Percentiles rank a stretch among this genome's conserved stretches.
Conservation (phyloP, 768 basidiomycete species). For the Boletus coccyginus region DNA sequence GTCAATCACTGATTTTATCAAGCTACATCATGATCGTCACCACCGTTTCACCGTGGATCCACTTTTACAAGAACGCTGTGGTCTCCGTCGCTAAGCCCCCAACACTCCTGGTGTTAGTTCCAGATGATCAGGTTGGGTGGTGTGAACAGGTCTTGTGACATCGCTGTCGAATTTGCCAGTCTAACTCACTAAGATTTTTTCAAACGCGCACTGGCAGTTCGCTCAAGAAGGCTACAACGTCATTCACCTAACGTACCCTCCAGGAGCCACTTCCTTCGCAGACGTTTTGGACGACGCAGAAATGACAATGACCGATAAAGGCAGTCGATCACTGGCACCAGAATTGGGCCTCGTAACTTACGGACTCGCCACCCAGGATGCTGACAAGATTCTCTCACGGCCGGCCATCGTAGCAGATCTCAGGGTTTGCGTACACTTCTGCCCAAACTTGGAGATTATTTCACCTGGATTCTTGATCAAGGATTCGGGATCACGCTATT, state of each 20-base stretch:
- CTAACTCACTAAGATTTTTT: not conserved
- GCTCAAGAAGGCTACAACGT: conserved; percentile 41
- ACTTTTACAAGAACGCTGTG: conserved; percentile 28
- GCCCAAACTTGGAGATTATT: conserved; percentile 27
- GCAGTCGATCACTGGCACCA: not conserved
- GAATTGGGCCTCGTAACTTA: conserved; percentile 33
- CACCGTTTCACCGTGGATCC: conserved; percentile 5
- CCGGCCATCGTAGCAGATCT: conserved; percentile 14
- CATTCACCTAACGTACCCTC: conserved; percentile 29
- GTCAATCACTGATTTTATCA: too few relatives aligned
- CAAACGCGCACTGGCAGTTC: conserved; percentile 20
- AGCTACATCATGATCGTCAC: conserved; percentile 3
- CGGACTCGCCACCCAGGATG: conserved; percentile 27
- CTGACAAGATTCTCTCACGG: conserved; percentile 11
- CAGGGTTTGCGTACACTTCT: conserved; percentile 37
- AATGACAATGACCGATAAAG: conserved; percentile 5
- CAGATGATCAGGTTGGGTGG: conserved; percentile 33
- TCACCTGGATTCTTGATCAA: conserved; percentile 27
- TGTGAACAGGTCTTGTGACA: conserved; percentile 33
- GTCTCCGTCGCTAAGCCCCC: conserved; percentile 29
- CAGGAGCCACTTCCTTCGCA: conserved; percentile 11
- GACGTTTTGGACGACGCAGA: conserved; percentile 19
- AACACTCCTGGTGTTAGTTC: conserved; percentile 30
- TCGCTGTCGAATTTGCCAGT: not conserved
- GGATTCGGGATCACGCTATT: conserved; percentile 16